Evolutionary conservation across 768 basidiomycete species (phyloP), one percentile per base, ranked within the genome.

Genomic region (Phanerochaete sordida): DNA sequence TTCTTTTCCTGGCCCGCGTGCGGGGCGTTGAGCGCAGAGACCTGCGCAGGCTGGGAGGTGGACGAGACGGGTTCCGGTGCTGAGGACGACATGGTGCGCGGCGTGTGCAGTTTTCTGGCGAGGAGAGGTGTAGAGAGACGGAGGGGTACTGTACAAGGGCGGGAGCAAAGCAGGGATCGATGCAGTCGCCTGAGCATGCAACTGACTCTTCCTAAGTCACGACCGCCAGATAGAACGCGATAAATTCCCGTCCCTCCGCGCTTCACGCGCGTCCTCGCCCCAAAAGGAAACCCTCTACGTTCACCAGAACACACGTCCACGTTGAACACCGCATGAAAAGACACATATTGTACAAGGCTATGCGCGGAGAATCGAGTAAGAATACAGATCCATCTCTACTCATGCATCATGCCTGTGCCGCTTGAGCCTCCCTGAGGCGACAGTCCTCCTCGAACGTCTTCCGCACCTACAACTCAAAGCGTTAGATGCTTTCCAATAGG

Each of bases 21-120:
- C 21, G 76, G 78, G 37, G 74, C 77, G 16, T 80, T 68, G 51
- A 82, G 74, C 24, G 79, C 76, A 35, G 83, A 75, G 62, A 79
- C 53, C 57, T 75, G 73, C 72, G 73, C 79, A 7, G 82, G 78
- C 37, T 81, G 77, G 6, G 84, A 81, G n/a, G 84, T 75, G 53
- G 85, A 84, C 59, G 79, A 74, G 65, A 82, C 77, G 13, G 79
- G 78, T 44, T 61, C 62, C 11, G 43, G 50, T n/a, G n/a, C n/a
- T n/a, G 16, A 39, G 39, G 63, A 76, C 15, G 86, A 73, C 86
- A 87, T 88, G 54, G 73, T 66, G 63, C 75, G 69, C 64, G 37
- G 30, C 47, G 26, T 27, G 46, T 27, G 35, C 3, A 67, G 65
- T 64, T 62, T 62, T 58, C 61, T 63, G 44, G 59, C 61, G 56